Evolutionary conservation across 768 basidiomycete genomes (phyloP).

Genomic region (Trametes cingulata): DNA sequence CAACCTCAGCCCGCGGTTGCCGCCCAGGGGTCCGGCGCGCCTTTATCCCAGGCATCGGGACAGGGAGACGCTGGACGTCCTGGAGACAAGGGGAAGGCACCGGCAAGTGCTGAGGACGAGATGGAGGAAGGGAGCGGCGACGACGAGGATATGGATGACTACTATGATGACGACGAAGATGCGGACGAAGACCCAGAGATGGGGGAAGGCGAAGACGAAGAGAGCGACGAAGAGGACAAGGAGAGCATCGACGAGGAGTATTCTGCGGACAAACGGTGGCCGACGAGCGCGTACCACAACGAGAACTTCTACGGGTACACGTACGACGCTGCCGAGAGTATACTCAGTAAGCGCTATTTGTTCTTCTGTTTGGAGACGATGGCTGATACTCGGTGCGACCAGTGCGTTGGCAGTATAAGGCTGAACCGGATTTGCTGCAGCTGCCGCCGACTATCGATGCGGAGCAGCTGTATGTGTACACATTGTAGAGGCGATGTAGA

Average conservation of each 20-base stretch:
- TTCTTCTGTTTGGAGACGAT: not conserved
- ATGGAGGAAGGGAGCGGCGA: too few relatives aligned
- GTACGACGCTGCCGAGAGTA: slow-evolving; percentile 39
- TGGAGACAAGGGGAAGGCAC: too few relatives aligned
- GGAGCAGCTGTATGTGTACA: too few relatives aligned
- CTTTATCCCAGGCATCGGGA: too few relatives aligned
- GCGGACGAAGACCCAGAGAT: not conserved
- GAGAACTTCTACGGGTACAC: slow-evolving; percentile 35
- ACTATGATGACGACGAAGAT: slow-evolving; percentile 21
- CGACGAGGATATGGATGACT: slow-evolving; percentile 3
- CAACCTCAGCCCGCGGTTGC: too few relatives aligned
- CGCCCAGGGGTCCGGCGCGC: too few relatives aligned
- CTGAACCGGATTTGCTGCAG: not conserved
- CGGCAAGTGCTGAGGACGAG: too few relatives aligned
- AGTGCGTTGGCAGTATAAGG: not conserved
- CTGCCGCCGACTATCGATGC: not conserved
- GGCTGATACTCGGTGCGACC: not conserved
- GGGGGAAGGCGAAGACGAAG: slow-evolving; percentile 14
- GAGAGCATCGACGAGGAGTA: slow-evolving; percentile 20
- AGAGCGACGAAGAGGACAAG: slow-evolving; percentile 1
- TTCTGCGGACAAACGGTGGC: slow-evolving; percentile 31
- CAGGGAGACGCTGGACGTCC: too few relatives aligned
- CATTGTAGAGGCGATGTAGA: too few relatives aligned
- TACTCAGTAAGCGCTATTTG: slow-evolving; percentile 32
- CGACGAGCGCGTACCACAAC: slow-evolving; percentile 26